Evolutionary conservation across 257 asterid species (phyloP), one percentile per base, ranked within the genome.

Genomic region (Scutellaria baicalensis): DNA sequence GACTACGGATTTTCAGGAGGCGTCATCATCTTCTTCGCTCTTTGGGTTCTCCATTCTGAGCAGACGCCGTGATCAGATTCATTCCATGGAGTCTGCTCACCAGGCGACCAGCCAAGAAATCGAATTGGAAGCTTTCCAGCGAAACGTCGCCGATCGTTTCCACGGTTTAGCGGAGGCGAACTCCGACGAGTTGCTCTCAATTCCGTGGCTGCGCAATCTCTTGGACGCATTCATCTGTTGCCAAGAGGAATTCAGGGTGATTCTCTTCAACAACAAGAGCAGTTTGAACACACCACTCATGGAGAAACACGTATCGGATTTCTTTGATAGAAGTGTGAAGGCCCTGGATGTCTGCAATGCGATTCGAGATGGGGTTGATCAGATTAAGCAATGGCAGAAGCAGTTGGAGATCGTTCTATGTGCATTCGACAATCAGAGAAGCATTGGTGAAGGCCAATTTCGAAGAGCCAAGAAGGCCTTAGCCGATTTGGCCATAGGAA

Each of bases 341-440:
- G 93, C 88, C 0, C 63, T 90, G 10, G 96, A 90, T 31, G 86
- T 90, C 9, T 86, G 92, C 60, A 90, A 90, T 56, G 96, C 93
- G 1, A 79, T 85, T 40, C 85, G 95, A 1, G 96, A 88, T 27
- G 96, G 93, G 27, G 84, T 90, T 59, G 89, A 88, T 66, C 81
- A 80, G 79, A 79, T 90, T 68, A 72, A 87, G 31, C 86, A 80
- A 57, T 84, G 88, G 91, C 81, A 76, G 73, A 85, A 88, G 59
- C 91, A 78, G n/a, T n/a, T 88, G 64, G 95, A 90, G 65, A 88
- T 90, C 62, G 82, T 90, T 17, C 16, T 82, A 7, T 84, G 80
- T 61, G 92, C 95, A 0, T 64, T 89, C 56, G 83, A 81, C 16
- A 77, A 73, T 12, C 89, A 80, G 72, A 84, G 82, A 39, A 83